Percentiles rank a stretch among this genome's conserved stretches.
Conservation (phyloP, 169 alveolate genomes). For the Plasmodium knowlesi region DNA sequence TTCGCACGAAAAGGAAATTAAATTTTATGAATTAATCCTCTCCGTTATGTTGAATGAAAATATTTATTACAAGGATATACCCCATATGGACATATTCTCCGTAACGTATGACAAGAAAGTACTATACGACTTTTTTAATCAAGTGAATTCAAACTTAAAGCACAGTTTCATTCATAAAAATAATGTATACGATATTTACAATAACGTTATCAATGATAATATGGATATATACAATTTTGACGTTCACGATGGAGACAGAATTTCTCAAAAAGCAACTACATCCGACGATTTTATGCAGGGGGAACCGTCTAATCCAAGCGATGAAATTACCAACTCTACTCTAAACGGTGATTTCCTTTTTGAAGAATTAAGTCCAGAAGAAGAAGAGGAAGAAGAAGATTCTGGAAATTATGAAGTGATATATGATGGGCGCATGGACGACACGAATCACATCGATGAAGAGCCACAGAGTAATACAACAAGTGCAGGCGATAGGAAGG, state of each 20-base stretch:
- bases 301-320: neutral
- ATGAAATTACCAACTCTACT: neutral
- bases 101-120: conserved; percentile 34
- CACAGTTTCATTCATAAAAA: conserved; percentile 71
- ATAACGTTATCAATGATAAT: conserved; percentile 29
- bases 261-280: neutral
- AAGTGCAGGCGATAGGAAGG: neutral
- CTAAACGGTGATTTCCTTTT: conserved; percentile 30
- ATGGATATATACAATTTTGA: conserved; percentile 68
- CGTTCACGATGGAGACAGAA: conserved; percentile 15
- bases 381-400: conserved; percentile 11
- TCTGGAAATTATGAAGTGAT: conserved; percentile 24
- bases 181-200: conserved; percentile 65
- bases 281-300: neutral
- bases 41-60: conserved; percentile 79
- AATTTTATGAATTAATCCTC: conserved; percentile 82
- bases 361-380: conserved; percentile 27
- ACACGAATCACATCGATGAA: neutral
- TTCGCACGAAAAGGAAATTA: conserved; percentile 84
- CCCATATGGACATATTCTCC: conserved; percentile 75
- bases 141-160: conserved; percentile 54
- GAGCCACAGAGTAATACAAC: neutral
- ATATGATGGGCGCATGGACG: conserved; percentile 9
- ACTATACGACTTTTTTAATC: conserved; percentile 49
- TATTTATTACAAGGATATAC: conserved; percentile 82